A percentile compares a stretch with the other conserved stretches of the same genome.
Evolutionary conservation across 2,329 filamentous ascomycete genomes (phyloP).

Genomic region (Drechslerella dactyloides): DNA sequence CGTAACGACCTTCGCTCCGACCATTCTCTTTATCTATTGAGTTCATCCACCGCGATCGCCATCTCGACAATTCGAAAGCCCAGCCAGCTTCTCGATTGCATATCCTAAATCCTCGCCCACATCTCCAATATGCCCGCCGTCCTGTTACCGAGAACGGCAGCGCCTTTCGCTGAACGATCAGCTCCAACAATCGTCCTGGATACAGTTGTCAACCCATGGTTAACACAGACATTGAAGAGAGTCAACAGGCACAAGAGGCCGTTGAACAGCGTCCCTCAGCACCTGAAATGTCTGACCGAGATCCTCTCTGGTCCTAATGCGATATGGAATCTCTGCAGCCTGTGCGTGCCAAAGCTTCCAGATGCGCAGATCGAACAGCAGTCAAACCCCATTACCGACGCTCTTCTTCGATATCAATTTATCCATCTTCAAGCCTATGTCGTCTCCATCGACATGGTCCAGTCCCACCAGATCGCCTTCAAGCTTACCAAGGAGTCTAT

Average conservation of each 20-base stretch:
- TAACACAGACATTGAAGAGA: constrained; percentile 94
- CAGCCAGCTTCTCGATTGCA: constrained; percentile 40
- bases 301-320: constrained; percentile 79
- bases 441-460: constrained; percentile 98
- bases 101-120: constrained; percentile 41
- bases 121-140: constrained; percentile 78
- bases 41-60: constrained; percentile 30
- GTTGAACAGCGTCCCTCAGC: constrained; percentile 94
- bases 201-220: constrained; percentile 91
- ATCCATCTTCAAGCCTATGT: constrained; percentile 96
- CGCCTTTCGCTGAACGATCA: constrained; percentile 91
- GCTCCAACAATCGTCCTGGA: constrained; percentile 93
- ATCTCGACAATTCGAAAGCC: constrained; percentile 42
- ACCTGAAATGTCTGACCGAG: constrained; percentile 93
- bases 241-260: constrained; percentile 96
- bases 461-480: constrained; percentile 95
- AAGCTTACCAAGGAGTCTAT: constrained; percentile 96
- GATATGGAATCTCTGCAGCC: constrained; percentile 76
- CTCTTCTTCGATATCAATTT: constrained; percentile 89
- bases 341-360: constrained; percentile 49
- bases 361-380: constrained; percentile 78
- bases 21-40: constrained; percentile 54
- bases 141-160: constrained; percentile 91
- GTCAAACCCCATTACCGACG: constrained; percentile 82
- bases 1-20: constrained; percentile 50